Base-by-base conservation (phyloP, 305 asterid genomes). In the Plantago lanceolata region DNA sequence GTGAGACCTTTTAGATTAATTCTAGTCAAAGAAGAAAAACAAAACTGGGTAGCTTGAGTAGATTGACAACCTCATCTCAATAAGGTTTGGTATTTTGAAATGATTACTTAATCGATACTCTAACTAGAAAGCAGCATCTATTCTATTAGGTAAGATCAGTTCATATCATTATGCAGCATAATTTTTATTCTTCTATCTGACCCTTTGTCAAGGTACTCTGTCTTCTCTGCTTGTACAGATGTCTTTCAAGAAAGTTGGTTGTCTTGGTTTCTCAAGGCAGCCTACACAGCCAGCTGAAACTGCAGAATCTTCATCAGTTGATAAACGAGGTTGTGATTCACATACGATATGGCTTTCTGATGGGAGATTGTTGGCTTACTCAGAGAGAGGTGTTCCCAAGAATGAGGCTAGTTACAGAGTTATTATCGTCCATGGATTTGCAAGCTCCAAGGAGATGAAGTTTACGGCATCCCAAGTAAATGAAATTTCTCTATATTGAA, bases 371-470 rank as follows among this genome's bases (percentile, higher is more conserved):
- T 66, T 92, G 82, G 96, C 96, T 67, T 89, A 92, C 73, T 75
- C 83, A 44, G 97, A 92, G 73, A 78, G 84, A 68, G 98, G 98
- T 33, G 93, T 85, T 60, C 85, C 95, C 74, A 89, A 79, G 75
- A 64, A 77, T 51, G 66, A 55, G 61, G 82, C 98, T 66, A 81
- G 48, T 61, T 84, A 75, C 78, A 86, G 77, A 65, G 64, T 92
- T 18, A 75, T 92, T 66, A 64, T 85, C 68, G 92, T 82, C 75
- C 98, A 92, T 80, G 98, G 98, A 63, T 92, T 92, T 75, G 98
- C 76, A 37, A 91, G 98, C 82, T 73, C 86, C 67, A 89, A 89
- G 75, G 97, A 92, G 16, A 89, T 89, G 98, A 81, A 74, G 63
- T 89, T 92, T 65, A 75, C 78, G 83, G 95, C 90, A 21, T 72